Conservation (phyloP, 2,329 filamentous ascomycete species). For the Monosporascus ibericus region DNA sequence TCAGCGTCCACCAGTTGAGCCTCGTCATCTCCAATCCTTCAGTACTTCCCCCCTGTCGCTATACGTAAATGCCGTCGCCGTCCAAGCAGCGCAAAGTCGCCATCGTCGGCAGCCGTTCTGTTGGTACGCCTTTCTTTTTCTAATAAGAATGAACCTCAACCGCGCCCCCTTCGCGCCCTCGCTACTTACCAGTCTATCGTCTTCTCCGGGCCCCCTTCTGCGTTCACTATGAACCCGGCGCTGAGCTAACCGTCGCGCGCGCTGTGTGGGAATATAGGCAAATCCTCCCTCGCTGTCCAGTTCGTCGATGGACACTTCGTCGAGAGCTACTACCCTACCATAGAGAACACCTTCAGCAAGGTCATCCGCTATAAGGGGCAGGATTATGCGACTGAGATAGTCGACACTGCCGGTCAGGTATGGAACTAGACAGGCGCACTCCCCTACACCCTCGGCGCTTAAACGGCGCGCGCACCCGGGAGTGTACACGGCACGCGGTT, state of each 20-base stretch:
- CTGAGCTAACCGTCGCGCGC: not conserved
- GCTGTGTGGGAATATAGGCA: slow-evolving; percentile 55
- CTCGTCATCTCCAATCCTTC: not conserved
- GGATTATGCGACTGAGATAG: slow-evolving; percentile 93
- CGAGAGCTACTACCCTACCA: slow-evolving; percentile 97
- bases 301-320: slow-evolving; percentile 98
- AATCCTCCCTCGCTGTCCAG: slow-evolving; percentile 93
- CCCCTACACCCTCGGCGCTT: not conserved
- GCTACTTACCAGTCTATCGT: not conserved
- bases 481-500: too few species aligned
- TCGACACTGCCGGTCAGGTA: slow-evolving; percentile 94
- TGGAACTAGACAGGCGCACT: slow-evolving; percentile 15
- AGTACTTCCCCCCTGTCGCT: not conserved
- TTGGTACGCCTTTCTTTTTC: slow-evolving; percentile 51
- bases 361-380: slow-evolving; percentile 88
- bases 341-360: slow-evolving; percentile 98
- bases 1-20: not conserved
- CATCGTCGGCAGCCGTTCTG: slow-evolving; percentile 74
- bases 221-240: not conserved
- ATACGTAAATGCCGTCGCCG: slow-evolving; percentile 49
- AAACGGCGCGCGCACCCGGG: not conserved
- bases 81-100: slow-evolving; percentile 78
- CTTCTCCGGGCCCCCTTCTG: slow-evolving; percentile 5
- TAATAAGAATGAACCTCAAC: too few species aligned
- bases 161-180: not conserved